phyloP scores from a whole-genome alignment of 2,329 filamentous ascomycete genomes.

The Exutisphaerella laricina region DNA sequence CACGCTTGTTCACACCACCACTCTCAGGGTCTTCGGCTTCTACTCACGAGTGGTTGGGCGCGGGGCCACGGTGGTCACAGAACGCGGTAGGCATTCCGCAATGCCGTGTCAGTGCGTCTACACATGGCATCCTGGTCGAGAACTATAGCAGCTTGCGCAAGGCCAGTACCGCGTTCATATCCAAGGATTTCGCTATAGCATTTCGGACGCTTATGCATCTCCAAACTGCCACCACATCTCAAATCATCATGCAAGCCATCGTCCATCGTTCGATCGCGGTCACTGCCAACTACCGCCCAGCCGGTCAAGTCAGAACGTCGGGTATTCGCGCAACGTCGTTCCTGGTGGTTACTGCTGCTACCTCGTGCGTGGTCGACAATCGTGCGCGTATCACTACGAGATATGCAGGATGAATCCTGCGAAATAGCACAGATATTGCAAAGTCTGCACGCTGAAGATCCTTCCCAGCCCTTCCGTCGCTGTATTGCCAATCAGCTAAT shows the following conservation, averaged over 20 bases:
- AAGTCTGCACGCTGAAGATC: no score
- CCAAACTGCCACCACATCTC: not conserved
- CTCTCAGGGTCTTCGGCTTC: conserved; percentile 1
- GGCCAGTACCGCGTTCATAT: not conserved
- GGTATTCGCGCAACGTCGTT: conserved; percentile 2
- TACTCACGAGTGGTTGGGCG: not conserved
- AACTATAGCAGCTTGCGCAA: not conserved
- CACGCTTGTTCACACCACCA: conserved; percentile 4
- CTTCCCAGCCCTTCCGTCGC: no score
- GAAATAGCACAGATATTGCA: no score
- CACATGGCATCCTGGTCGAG: not conserved
- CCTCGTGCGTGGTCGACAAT: not conserved
- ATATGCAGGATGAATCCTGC: not conserved
- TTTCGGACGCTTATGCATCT: not conserved
- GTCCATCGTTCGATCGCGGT: no score
- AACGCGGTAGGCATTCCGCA: not conserved
- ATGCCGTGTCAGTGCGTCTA: not conserved
- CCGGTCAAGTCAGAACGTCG: no score
- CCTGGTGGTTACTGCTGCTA: conserved; percentile 1
- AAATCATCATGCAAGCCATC: no score
- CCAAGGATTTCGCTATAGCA: not conserved
- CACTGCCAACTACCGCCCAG: not conserved
- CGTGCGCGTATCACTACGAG: not conserved
- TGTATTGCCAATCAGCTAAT: no score
- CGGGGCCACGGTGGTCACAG: not conserved